A percentile compares a stretch with the other conserved stretches of the same genome.
phyloP scores from a whole-genome alignment of 1,284 basidiomycete species.

The Bondarzewia mesenterica region DNA sequence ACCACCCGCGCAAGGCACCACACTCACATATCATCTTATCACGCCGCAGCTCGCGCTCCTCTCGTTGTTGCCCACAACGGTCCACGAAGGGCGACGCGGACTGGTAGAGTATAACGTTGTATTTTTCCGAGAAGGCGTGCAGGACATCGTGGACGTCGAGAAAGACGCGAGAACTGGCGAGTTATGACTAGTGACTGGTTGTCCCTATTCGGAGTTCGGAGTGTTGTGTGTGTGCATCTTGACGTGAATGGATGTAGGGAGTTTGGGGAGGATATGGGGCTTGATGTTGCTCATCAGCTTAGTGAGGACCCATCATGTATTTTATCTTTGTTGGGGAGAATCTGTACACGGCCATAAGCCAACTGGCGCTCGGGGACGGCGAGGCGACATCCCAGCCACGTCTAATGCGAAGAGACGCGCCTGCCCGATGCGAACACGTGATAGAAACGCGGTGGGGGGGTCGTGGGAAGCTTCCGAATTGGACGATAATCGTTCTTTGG shows the following conservation, averaged over 20 bases:
- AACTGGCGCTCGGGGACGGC: neutral
- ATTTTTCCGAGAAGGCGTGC: slow-evolving; percentile 74
- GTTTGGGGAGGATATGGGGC: neutral
- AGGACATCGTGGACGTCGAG: slow-evolving; percentile 70
- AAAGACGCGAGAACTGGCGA: slow-evolving; percentile 33
- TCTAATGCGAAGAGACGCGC: neutral
- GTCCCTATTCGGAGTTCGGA: neutral
- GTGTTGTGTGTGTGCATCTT: neutral
- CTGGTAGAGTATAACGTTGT: slow-evolving; percentile 92
- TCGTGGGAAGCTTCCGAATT: neutral
- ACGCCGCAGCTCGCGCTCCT: slow-evolving; percentile 78
- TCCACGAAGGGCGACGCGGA: slow-evolving; percentile 72
- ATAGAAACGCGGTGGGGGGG: too few relatives aligned
- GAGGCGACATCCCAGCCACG: neutral
- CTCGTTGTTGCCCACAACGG: slow-evolving; percentile 71
- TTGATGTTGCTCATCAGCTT: too few relatives aligned
- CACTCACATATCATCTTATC: slow-evolving; percentile 82
- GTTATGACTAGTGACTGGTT: neutral
- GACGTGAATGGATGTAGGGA: neutral
- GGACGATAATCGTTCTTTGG: neutral
- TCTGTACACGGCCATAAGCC: too few relatives aligned
- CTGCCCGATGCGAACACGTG: neutral
- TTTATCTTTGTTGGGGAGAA: too few relatives aligned
- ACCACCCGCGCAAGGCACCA: slow-evolving; percentile 58
- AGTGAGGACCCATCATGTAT: too few relatives aligned